Conservation (phyloP, 352 stramenopile genomes). For the Globisporangium spinosum region DNA sequence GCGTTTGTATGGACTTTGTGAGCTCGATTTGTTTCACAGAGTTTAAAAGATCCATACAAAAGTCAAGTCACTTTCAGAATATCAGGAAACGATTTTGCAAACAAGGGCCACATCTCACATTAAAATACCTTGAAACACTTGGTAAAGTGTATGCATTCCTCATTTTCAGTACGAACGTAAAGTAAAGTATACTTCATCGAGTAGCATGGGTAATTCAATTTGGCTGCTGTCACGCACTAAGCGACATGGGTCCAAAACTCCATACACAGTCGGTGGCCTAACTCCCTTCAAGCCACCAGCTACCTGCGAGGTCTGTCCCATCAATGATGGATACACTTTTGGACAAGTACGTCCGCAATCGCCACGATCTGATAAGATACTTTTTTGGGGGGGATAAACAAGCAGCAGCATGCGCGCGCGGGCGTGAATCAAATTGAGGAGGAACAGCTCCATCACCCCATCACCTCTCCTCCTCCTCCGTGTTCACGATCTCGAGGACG, state of each 20-base stretch:
- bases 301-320: not conserved
- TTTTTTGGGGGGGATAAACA: not conserved
- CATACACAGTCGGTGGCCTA: not conserved
- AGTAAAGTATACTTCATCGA: not conserved
- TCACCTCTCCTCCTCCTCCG: not conserved
- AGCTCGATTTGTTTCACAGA: too few species aligned
- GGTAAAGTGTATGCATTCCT: not conserved
- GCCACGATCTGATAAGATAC: not conserved
- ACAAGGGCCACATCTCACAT: not conserved
- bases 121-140: not conserved
- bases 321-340: conserved; percentile 5
- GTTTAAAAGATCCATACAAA: too few species aligned
- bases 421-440: not conserved
- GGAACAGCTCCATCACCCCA: not conserved
- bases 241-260: not conserved
- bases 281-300: not conserved
- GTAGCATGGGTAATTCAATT: too few species aligned
- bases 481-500: not conserved
- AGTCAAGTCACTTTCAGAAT: too few species aligned
- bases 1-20: too few species aligned
- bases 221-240: not conserved
- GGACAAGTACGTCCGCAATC: not conserved
- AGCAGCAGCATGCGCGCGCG: not conserved
- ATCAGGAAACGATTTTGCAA: too few species aligned
- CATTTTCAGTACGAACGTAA: too few species aligned